Evolutionary conservation across 2,329 filamentous ascomycete species (phyloP), one percentile per base, ranked within the genome.

Genomic region (Grosmannia serpens): DNA sequence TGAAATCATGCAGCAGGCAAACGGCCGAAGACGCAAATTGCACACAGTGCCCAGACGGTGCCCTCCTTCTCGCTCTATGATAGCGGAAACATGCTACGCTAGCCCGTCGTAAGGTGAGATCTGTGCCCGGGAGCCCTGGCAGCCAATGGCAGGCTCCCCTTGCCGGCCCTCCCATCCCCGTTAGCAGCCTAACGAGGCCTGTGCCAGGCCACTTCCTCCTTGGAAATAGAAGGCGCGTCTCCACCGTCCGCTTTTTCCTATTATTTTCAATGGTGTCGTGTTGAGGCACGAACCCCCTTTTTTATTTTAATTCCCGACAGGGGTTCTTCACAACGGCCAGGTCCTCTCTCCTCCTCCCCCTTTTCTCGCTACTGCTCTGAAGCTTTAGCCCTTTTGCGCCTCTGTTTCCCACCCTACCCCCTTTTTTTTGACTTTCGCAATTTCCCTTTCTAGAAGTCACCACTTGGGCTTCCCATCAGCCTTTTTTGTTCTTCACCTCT

Each of bases 401-500:
- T 55, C 49, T 53, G 47, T 41, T 63, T 59, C 55, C 56, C 62
- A 59, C 60, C 44, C 27, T 58, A 51, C 59, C 61, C 61, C 61
- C 50, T 61, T 62, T 64, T 60, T 60, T 61, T 56, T 47, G 46
- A 53, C 49, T 60, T 33, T 58, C 60, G 61, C 60, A 64, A 64
- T 64, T 64, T 64, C 62, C 62, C 61, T 41, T 64, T 61, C 53
- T 57, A 62, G 59, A 62, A 59, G 53, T 54, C 61, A 60, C 59
- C 62, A 58, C 31, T 58, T 49, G 41, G 41, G 44, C 50, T 49
- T 55, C 26, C 51, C 57, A 41, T 53, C 54, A 53, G 47, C 53
- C 35, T 58, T 53, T 61, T 58, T 57, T 56, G 20, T 53, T 55
- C 11, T 49, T 54, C 44, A 53, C 53, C 31, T 52, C n/a, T 55